Percentiles rank a stretch among this genome's conserved stretches.
Evolutionary conservation across 1,284 basidiomycete species (phyloP).

Genomic region (Mycosarcoma mackinlayi): DNA sequence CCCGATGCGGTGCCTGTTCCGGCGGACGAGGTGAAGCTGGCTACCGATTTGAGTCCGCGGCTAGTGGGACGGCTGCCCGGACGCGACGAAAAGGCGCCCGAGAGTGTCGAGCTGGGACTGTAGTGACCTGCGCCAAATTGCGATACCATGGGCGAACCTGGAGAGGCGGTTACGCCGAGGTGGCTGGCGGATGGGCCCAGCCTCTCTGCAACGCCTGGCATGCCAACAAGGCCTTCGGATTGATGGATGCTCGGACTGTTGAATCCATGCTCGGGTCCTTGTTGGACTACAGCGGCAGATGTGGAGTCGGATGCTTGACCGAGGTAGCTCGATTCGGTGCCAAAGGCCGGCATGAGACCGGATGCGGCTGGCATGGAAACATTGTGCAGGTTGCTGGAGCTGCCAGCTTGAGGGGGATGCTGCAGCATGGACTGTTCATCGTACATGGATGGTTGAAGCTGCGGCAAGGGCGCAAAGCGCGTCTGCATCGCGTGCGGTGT

Average conservation of each 20-base stretch:
- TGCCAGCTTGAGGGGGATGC: constrained; percentile 7
- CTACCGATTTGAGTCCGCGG: constrained; percentile 51
- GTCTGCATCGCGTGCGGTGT: constrained; percentile 33
- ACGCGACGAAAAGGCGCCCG: constrained; percentile 49
- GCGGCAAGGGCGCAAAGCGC: constrained; percentile 38
- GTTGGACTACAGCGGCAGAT: constrained; percentile 1
- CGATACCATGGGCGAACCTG: constrained; percentile 32
- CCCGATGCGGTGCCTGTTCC: constrained; percentile 28
- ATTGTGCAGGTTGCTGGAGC: constrained; percentile 6
- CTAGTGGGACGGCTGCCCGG: constrained; percentile 49
- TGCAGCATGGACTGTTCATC: constrained; percentile 19
- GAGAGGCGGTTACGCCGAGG: constrained; percentile 34
- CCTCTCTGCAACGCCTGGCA: constrained; percentile 23
- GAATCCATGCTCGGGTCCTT: neutral
- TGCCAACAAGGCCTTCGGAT: constrained; percentile 19
- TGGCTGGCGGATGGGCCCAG: constrained; percentile 22
- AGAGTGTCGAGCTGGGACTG: constrained; percentile 50
- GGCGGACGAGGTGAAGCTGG: constrained; percentile 49
- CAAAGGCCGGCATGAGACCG: constrained; percentile 45
- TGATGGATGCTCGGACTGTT: constrained; percentile 15
- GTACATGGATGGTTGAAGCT: constrained; percentile 33
- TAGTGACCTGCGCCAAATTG: constrained; percentile 32
- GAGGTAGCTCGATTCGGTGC: constrained; percentile 27
- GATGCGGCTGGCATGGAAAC: constrained; percentile 12
- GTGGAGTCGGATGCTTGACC: neutral